Evolutionary conservation across 2,329 filamentous ascomycete species (phyloP), one percentile per base, ranked within the genome.

Genomic region (Claviceps africana): DNA sequence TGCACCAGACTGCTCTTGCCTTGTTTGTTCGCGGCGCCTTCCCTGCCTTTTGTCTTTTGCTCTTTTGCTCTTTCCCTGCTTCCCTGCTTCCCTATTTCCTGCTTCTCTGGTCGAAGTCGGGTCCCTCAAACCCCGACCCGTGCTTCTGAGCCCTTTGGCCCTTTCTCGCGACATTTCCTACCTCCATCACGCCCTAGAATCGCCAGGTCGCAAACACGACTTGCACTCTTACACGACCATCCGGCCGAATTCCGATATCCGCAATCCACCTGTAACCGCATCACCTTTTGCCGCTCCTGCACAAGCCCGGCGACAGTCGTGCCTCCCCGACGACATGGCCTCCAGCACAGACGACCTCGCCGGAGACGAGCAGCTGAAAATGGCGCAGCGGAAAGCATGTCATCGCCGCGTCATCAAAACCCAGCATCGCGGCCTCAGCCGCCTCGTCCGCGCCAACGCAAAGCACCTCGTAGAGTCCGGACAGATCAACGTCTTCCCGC

Each of bases 381-480:
- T n/a, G 3, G 35, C 51, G 4, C 53, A 47, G 43, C 45, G 21
- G 33, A 47, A 37, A 45, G 31, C 51, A 28, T 25, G 47, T 31
- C 19, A 50, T 10, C 51, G 48, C 22, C 53, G 51, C 33, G 43
- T 37, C 28, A 33, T 53, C 22, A 55, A 48, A 31, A 37, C 51
- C 0, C 51, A 53, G 31, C 48, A 55, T 13, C 53, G 39, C 33
- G 48, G 51, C 15, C n/a, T 53, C 13, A 55, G 25, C n/a, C 60
- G 66, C 51, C 56, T 64, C 31, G 55, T 67, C 52, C 65, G 65
- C 51, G 62, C 60, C 46, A 59, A 60, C 40, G 64, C 64, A 19
- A 66, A 66, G 54, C 62, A 61, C 17, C 59, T 64, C 44, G 60
- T 58, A 17, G 57, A 59, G n/a, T 47, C 46, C 48, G 56, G 53